These are phyloP conservation scores for Solioccasus polychromus DNA, from an alignment of 768 basidiomycete species.

Conservation along the genomic window DNA sequence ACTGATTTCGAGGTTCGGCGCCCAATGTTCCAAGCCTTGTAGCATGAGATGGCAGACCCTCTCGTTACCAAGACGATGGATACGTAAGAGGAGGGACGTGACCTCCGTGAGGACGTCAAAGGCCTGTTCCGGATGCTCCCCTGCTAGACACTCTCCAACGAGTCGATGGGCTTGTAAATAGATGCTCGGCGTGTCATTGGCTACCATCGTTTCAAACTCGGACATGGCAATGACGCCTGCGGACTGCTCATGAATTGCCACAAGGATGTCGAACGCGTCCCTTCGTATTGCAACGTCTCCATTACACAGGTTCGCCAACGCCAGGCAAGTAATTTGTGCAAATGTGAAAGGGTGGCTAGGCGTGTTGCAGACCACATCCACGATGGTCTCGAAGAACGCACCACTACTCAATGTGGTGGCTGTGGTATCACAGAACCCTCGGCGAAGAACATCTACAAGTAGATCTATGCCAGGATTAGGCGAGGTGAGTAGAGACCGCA, in stretches of 20 bases:
- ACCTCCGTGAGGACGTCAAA: conserved; percentile 66
- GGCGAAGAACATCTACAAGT: conserved; percentile 60
- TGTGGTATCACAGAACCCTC: conserved; percentile 64
- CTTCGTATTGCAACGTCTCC: conserved; percentile 58
- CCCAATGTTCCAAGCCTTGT: conserved; percentile 82
- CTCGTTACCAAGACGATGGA: conserved; percentile 49
- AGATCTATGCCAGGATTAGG: conserved; percentile 54
- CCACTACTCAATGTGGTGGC: conserved; percentile 50
- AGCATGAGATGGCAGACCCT: conserved; percentile 60
- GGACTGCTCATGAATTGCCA: conserved; percentile 64
- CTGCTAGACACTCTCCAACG: conserved; percentile 75
- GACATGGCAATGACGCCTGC: conserved; percentile 67
- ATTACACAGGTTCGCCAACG: conserved; percentile 83
- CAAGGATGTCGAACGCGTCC: conserved; percentile 77
- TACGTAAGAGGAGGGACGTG: conserved; percentile 65
- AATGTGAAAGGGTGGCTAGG: conserved; percentile 64
- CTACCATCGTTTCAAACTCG: conserved; percentile 69
- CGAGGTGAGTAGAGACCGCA: conserved; percentile 64
- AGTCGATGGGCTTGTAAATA: conserved; percentile 79
- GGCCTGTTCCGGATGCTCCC: conserved; percentile 67
- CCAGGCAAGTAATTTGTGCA: conserved; percentile 71
- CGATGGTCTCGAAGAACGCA: conserved; percentile 76
- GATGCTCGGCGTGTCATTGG: conserved; percentile 69
- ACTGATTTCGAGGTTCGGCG: conserved; percentile 58
- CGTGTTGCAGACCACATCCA: conserved; percentile 59